phyloP scores from a whole-genome alignment of 176 grass and related monocot species.

The Musa acuminata region DNA sequence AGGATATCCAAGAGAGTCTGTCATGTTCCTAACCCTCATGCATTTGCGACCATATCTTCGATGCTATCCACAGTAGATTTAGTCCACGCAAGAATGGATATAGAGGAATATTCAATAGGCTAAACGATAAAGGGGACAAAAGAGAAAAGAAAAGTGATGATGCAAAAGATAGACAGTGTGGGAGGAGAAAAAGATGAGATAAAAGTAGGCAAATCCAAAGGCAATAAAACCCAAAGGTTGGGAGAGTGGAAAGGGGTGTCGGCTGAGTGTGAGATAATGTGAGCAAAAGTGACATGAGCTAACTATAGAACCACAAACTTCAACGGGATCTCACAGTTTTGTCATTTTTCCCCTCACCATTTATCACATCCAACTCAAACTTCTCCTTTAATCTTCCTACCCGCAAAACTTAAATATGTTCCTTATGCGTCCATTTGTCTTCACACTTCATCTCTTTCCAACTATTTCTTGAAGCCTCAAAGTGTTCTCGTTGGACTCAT shows the following conservation, averaged over 20 bases:
- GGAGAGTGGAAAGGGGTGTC: not conserved
- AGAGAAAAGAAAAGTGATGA: not conserved
- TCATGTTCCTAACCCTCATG: no score
- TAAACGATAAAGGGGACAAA: no score
- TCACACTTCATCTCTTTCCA: not conserved
- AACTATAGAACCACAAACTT: not conserved
- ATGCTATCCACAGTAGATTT: no score
- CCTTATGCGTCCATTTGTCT: not conserved
- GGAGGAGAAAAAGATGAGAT: not conserved
- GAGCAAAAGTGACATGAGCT: not conserved
- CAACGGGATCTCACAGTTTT: not conserved
- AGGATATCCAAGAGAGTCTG: no score
- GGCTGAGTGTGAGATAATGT: not conserved
- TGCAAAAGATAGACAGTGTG: not conserved
- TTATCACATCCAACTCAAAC: not conserved
- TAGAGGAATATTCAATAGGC: no score
- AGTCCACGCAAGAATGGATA: no score
- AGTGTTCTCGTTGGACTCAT: no score
- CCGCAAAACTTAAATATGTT: no score
- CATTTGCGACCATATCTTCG: no score
- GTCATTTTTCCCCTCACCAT: not conserved
- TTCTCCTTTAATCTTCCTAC: no score
- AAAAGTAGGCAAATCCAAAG: not conserved
- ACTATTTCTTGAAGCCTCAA: no score
- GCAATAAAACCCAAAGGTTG: not conserved